These are phyloP conservation scores for Acanthamoeba healyi DNA, from an alignment of 208 protist species.

Conservation along the genomic window DNA sequence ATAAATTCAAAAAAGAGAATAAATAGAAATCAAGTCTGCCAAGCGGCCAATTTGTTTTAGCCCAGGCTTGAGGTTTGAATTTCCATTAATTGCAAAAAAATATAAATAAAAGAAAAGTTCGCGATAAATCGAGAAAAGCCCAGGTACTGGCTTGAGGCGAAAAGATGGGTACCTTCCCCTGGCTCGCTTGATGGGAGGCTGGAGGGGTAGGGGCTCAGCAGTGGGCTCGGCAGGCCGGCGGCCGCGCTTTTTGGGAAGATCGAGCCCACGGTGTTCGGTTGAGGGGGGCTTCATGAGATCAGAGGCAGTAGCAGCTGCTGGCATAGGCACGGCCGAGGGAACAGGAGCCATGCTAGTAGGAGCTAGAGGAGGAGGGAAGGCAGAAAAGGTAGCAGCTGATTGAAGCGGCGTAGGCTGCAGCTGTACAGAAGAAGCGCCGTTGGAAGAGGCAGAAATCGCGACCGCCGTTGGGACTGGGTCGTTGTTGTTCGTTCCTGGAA, in stretches of 20 bases:
- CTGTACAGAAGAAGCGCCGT: too few species aligned
- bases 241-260: constrained; percentile 52
- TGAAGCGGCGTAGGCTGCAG: too few species aligned
- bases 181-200: constrained; percentile 27
- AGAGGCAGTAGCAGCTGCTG: neutral
- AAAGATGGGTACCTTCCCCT: constrained; percentile 1
- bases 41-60: too few species aligned
- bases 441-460: neutral
- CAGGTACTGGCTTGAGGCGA: too few species aligned
- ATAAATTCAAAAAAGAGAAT: neutral
- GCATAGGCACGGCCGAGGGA: neutral
- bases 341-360: neutral
- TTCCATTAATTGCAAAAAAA: neutral
- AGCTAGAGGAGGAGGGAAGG: too few species aligned
- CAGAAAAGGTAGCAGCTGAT: too few species aligned
- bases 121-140: too few species aligned
- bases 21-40: neutral
- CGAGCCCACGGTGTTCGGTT: constrained; percentile 15
- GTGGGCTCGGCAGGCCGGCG: neutral
- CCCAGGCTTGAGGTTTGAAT: too few species aligned
- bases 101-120: neutral
- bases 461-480: neutral
- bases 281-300: neutral
- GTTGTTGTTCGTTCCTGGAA: neutral
- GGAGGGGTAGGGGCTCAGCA: constrained; percentile 6